These are phyloP conservation scores for Pleurotus pulmonarius DNA, from an alignment of 768 basidiomycete genomes.

Conservation along the genomic window DNA sequence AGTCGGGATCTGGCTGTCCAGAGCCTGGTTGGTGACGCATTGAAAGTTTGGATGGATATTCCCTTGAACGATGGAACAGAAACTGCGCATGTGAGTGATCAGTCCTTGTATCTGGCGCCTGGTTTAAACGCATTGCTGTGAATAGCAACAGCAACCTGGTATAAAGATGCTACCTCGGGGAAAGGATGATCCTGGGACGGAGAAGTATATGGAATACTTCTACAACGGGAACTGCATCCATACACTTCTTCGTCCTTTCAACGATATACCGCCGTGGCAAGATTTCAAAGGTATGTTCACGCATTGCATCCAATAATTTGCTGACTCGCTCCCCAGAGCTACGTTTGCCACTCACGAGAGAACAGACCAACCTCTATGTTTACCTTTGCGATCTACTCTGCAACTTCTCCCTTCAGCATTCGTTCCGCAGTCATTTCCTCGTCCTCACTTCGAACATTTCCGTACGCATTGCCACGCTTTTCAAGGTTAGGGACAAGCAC, in stretches of 20 bases:
- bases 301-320: neutral
- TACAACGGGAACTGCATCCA: slow-evolving; percentile 73
- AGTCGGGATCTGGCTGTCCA: slow-evolving; percentile 85
- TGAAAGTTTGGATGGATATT: slow-evolving; percentile 80
- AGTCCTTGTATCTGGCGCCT: slow-evolving; percentile 3
- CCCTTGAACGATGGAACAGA: slow-evolving; percentile 45
- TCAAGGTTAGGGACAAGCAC: slow-evolving; percentile 86
- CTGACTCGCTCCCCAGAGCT: slow-evolving; percentile 33
- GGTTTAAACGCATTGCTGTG: slow-evolving; percentile 3
- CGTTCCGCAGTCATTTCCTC: slow-evolving; percentile 89
- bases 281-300: slow-evolving; percentile 27
- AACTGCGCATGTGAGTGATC: slow-evolving; percentile 26
- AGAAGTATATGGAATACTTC: slow-evolving; percentile 90
- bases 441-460: slow-evolving; percentile 80
- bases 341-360: slow-evolving; percentile 56
- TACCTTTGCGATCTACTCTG: slow-evolving; percentile 90
- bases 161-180: slow-evolving; percentile 44
- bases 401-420: slow-evolving; percentile 85
- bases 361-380: slow-evolving; percentile 79
- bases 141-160: slow-evolving; percentile 15
- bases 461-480: slow-evolving; percentile 67
- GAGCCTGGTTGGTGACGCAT: slow-evolving; percentile 84
- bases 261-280: slow-evolving; percentile 50
- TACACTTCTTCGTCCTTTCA: slow-evolving; percentile 79
- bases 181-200: slow-evolving; percentile 83